phyloP scores from a whole-genome alignment of 306 rosid species.

The Cicer arietinum region DNA sequence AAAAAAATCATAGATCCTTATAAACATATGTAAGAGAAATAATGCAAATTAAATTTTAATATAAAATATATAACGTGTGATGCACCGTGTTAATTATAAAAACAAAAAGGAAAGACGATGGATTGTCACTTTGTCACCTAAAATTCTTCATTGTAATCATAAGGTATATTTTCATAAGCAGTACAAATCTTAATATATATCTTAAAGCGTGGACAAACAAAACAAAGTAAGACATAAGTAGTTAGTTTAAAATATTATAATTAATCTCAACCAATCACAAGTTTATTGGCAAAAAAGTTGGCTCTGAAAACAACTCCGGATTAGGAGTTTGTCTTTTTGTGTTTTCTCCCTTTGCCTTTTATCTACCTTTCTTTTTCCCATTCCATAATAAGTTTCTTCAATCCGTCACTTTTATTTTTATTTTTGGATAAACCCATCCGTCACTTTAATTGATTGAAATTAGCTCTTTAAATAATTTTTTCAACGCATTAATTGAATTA shows the following conservation, averaged over 20 bases:
- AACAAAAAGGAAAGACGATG: conserved; percentile 30
- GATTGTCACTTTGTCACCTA: conserved; percentile 33
- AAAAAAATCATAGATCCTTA: no score
- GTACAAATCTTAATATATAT: conserved; percentile 38
- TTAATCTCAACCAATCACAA: conserved; percentile 31
- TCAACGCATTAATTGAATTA: conserved; percentile 25
- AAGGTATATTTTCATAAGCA: conserved; percentile 41
- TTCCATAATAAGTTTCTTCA: conserved; percentile 40
- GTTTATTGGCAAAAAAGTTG: conserved; percentile 51
- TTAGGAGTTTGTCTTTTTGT: conserved; percentile 55
- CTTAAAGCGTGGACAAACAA: conserved; percentile 48
- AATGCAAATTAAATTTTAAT: no score
- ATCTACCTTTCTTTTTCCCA: conserved; percentile 14
- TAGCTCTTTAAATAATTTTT: not conserved
- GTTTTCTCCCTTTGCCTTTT: conserved; percentile 41
- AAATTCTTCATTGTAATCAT: conserved; percentile 50
- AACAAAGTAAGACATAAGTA: conserved; percentile 44
- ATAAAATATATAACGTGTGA: conserved; percentile 15
- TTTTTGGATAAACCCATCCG: no score
- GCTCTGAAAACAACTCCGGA: conserved; percentile 53
- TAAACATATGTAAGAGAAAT: no score
- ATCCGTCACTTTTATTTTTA: conserved; percentile 2
- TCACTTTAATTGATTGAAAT: conserved; percentile 16
- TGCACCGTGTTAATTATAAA: conserved; percentile 18
- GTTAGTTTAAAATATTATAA: conserved; percentile 41